Evolutionary conservation across 495 filamentous ascomycete species (phyloP), one percentile per base, ranked within the genome.

Genomic region (Neurospora sp.): DNA sequence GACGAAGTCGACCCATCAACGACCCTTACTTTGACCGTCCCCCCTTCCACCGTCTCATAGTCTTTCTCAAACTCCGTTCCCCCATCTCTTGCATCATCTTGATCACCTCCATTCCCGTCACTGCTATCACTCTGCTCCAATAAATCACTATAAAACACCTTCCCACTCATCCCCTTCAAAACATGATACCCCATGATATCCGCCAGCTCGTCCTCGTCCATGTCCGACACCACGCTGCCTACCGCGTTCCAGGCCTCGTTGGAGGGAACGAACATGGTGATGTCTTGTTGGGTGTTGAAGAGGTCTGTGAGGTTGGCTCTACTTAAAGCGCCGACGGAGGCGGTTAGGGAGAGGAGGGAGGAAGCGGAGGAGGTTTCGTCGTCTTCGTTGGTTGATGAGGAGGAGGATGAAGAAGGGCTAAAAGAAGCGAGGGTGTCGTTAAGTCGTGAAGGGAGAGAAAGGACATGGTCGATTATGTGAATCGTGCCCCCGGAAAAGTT

Each of bases 401-500:
- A 59, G 6, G 46, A 27, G 11, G 46, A 44, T 1, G 42, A 16
- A 27, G 27, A 62, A 35, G 27, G 54, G 27, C 14, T 1, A 35
- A 66, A 66, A 37, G 54, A 66, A 5, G 54, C 54, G 9, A 83
- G 69, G 0, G 89, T 89, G 23, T 80, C 77, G 18, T 82, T 81
- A 69, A 90, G 73, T 73, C 85, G 86, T 54, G 79, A 48, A 0
- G 91, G 91, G 40, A 92, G 79, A 23, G 83, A 82, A 9, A 92
- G 83, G 62, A 89, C 80, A 8, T 74, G 79, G 79, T 92, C 87
- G 76, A 93, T 87, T 62, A 93, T 80, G 78, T 93, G 91, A 39
- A 92, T 82, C 2, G 89, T 85, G 44, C 91, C 91, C 20, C 88
- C 86, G 41, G 83, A 84, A 81, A 91, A 93, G 73, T 84, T 83